Evolutionary conservation across 768 basidiomycete genomes (phyloP), one percentile per base, ranked within the genome.

Genomic region (Psilocybe azurescens): DNA sequence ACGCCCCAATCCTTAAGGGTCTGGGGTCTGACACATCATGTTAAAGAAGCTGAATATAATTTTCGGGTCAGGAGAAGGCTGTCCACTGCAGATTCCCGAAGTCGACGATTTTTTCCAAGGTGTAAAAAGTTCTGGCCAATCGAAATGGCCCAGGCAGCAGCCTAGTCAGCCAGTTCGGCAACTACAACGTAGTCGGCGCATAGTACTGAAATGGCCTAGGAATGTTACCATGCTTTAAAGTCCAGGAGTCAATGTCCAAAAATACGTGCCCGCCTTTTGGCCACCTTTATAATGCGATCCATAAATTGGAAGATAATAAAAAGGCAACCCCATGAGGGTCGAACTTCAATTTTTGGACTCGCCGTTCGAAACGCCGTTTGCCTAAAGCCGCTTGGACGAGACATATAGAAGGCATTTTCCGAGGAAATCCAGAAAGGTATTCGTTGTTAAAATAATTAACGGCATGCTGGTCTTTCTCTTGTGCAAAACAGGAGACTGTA

Each of bases 1-100:
- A 62, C 55, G 38, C 33, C 32, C n/a, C 6, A 38, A 16, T 18
- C 32, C 20, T 50, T 6, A 50, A 52, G 49, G 13, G 13, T 44
- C 16, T 54, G 44, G 16, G 41, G 59, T 49, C 52, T 62, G 61
- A 62, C 61, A 62, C 56, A 62, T 62, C 55, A 49, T 62, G 61
- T 55, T 56, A 28, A 52, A 18, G 14, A 24, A 24, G 48, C 38
- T 9, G 39, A 48, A 14, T 44, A 44, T 13, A 44, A 53, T 46
- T 62, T 51, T 46, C 50, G 48, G 56, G 36, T 11, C 5, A 61
- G 29, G 24, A 58, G 49, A 53, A 62, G 52, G 5, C 14, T 13
- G 56, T 47, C 3, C 10, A 57, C 36, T 41, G 48, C 20, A 13
- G 39, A 53, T 11, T 58, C 28, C 52, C 30, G 52, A 53, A 6